phyloP scores from a whole-genome alignment of 208 protist species.

The Trypanosoma conorhini region DNA sequence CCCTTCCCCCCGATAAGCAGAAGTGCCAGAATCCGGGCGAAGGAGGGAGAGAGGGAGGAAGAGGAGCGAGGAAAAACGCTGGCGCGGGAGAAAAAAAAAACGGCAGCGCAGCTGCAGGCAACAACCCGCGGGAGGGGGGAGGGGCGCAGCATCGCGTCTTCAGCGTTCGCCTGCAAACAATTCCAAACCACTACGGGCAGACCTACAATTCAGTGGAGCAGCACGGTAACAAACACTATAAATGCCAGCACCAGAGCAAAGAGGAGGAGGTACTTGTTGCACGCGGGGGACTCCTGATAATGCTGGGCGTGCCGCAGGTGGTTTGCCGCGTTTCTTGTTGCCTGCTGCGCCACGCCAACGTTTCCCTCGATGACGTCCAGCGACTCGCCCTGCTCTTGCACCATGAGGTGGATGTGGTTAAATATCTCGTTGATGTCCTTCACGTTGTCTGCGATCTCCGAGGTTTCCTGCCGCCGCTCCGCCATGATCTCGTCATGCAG shows the following conservation, averaged over 20 bases:
- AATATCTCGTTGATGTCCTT: conserved; percentile 89
- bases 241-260: conserved; percentile 48
- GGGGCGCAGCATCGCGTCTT: not conserved
- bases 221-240: conserved; percentile 39
- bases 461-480: conserved; percentile 74
- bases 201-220: not conserved
- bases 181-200: not conserved
- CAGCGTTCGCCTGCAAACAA: not conserved
- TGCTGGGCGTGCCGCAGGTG: conserved; percentile 67
- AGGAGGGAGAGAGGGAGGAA: not conserved
- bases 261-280: conserved; percentile 63
- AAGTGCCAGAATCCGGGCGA: not conserved
- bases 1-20: not conserved
- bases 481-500: conserved; percentile 84
- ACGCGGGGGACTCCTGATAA: conserved; percentile 50
- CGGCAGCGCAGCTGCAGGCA: not conserved
- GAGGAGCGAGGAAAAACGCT: too few species aligned
- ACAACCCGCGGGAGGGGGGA: not conserved
- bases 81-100: not conserved
- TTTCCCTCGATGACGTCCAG: conserved; percentile 76
- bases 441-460: conserved; percentile 85
- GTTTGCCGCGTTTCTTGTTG: conserved; percentile 65
- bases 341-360: conserved; percentile 43
- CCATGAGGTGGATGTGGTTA: conserved; percentile 81
- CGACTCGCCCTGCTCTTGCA: conserved; percentile 78